Conservation (phyloP, 768 basidiomycete genomes). For the Auriscalpium vulgare region DNA sequence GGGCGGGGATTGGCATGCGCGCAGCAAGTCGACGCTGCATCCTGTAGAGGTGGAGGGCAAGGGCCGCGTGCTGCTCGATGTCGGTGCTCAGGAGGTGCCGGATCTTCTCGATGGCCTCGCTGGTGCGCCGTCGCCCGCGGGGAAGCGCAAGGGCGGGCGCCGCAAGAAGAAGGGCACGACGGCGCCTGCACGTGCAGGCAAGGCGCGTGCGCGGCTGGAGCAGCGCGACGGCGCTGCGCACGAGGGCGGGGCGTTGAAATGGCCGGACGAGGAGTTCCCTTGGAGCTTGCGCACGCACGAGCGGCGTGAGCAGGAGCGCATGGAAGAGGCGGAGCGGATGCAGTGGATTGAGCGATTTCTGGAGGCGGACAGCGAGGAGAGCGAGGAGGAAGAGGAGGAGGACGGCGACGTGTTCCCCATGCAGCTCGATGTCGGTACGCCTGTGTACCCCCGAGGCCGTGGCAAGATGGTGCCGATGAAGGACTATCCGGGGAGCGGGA, state of each 20-base stretch:
- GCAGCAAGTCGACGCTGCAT: conserved; percentile 34
- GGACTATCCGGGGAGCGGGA: conserved; percentile 30
- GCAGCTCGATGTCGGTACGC: conserved; percentile 20
- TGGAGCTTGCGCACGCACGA: conserved; percentile 62
- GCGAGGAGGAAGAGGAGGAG: conserved; percentile 23
- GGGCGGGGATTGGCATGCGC: conserved; percentile 17
- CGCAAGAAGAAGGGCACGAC: conserved; percentile 36
- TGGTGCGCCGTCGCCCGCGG: conserved; percentile 21
- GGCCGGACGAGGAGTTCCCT: conserved; percentile 75
- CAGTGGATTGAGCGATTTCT: conserved; percentile 64
- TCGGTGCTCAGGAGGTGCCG: conserved; percentile 35
- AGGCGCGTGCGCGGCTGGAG: neutral
- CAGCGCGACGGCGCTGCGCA: neutral
- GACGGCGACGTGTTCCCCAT: conserved; percentile 24
- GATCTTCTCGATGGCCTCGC: conserved; percentile 12
- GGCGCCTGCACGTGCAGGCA: conserved; percentile 9
- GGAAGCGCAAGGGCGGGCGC: conserved; percentile 33
- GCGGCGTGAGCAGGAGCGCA: conserved; percentile 40
- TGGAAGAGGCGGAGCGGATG: conserved; percentile 52
- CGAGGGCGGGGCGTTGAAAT: conserved; percentile 42
- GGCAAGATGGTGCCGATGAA: conserved; percentile 56
- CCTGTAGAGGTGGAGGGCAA: conserved; percentile 60
- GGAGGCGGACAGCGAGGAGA: conserved; percentile 62
- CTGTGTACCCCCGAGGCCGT: conserved; percentile 31
- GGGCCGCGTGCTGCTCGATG: conserved; percentile 64